Evolutionary conservation across 2,329 filamentous ascomycete species (phyloP).

Genomic region (Penicillium thymicola): DNA sequence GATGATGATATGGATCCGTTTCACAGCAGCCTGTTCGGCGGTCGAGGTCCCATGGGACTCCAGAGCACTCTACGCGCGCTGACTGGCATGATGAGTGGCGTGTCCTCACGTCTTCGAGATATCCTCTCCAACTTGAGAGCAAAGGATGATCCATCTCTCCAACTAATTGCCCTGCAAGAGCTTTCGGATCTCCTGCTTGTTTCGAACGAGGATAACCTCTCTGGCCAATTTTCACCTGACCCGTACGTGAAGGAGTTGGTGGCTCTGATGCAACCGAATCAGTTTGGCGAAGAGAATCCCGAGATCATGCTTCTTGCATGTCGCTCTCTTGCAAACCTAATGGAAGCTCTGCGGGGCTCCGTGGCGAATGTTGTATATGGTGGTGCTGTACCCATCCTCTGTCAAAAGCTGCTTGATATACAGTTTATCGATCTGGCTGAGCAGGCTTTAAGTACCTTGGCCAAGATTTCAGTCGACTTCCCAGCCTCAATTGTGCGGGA

Average conservation of each 20-base stretch:
- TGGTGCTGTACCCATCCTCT: constrained; percentile 90
- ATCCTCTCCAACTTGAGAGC: constrained; percentile 72
- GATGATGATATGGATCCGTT: constrained; percentile 62
- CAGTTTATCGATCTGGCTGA: constrained; percentile 97
- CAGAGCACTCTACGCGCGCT: constrained; percentile 80
- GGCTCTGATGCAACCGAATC: constrained; percentile 82
- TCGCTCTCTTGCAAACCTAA: constrained; percentile 90
- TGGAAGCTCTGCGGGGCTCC: constrained; percentile 91
- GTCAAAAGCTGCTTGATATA: constrained; percentile 92
- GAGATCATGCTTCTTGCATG: constrained; percentile 97
- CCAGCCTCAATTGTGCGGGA: constrained; percentile 92
- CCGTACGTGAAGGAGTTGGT: constrained; percentile 94
- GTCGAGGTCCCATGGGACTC: constrained; percentile 62
- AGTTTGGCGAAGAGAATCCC: constrained; percentile 83
- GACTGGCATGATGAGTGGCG: constrained; percentile 86
- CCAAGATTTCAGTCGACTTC: constrained; percentile 97
- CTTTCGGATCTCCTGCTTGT: constrained; percentile 89
- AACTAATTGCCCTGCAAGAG: constrained; percentile 89
- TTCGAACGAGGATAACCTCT: constrained; percentile 93
- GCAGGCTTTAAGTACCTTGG: constrained; percentile 90
- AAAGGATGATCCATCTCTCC: constrained; percentile 80
- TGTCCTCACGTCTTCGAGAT: constrained; percentile 74
- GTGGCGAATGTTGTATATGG: constrained; percentile 96
- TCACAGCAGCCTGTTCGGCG: constrained; percentile 61
- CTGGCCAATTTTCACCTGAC: constrained; percentile 91